Evolutionary conservation across 2,329 filamentous ascomycete species (phyloP).

Genomic region (Aspergillus japonicus): DNA sequence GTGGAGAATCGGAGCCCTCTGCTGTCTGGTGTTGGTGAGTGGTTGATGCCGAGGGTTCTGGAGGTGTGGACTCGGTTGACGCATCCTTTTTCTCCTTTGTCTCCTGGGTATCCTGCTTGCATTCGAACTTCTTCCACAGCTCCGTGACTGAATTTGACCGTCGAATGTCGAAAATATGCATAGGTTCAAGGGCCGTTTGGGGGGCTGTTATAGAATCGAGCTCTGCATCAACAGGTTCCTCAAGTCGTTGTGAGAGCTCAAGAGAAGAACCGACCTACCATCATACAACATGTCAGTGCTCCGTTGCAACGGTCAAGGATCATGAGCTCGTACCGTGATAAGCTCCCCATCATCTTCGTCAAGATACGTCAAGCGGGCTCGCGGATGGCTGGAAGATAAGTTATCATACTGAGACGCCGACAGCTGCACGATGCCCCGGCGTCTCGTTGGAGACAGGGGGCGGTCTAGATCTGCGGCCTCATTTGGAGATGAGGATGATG

Average conservation of each 20-base stretch:
- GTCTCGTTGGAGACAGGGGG: neutral
- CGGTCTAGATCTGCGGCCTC: conserved; percentile 12
- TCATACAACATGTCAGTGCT: conserved; percentile 15
- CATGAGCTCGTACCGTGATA: conserved; percentile 41
- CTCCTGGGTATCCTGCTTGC: conserved; percentile 4
- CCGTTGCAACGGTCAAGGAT: neutral
- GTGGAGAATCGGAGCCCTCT: conserved; percentile 9
- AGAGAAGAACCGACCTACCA: conserved; percentile 47
- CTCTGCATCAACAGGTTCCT: conserved; percentile 36
- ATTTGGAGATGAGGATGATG: conserved; percentile 17
- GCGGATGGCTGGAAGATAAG: conserved; percentile 41
- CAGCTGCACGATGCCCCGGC: conserved; percentile 38
- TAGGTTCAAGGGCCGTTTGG: conserved; percentile 23
- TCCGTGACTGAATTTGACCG: conserved; percentile 40
- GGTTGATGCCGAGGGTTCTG: neutral
- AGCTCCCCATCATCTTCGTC: conserved; percentile 49
- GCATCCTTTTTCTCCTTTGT: conserved; percentile 2
- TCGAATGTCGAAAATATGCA: conserved; percentile 50
- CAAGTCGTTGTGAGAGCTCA: conserved; percentile 48
- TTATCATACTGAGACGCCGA: conserved; percentile 45
- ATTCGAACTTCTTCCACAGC: conserved; percentile 39
- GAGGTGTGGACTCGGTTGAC: neutral
- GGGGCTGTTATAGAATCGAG: conserved; percentile 6
- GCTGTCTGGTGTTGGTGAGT: neutral
- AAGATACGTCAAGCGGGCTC: conserved; percentile 44